Evolutionary conservation across 164 flowering plant species (phyloP), one percentile per base, ranked within the genome.

Genomic region (Stephania japonica): DNA sequence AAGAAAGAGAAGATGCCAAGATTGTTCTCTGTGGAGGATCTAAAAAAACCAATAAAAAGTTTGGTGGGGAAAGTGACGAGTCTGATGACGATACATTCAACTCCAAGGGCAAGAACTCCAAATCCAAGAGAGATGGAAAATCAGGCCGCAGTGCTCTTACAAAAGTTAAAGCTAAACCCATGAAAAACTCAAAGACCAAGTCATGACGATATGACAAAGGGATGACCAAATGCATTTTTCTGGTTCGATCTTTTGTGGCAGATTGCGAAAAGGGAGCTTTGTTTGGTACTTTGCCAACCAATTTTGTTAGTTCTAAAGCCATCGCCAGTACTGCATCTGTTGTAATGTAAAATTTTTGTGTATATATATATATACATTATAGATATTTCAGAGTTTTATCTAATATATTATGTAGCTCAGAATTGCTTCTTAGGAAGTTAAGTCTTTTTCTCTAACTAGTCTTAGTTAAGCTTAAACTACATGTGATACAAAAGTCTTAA

Each of bases 11-110:
- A 9, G 88, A 86, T 63, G 79, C 73, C 72, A 88, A 78, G 76
- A 77, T 90, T 25, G 44, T 90, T 56, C 11, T 84, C 11, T 89
- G 91, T 63, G 89, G 86, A 42, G 72, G 67, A 44, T 79, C 77
- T 44, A 90, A 87, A 83, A 83, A 85, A 76, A 13, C 44, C 24
- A 84, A 78, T 7, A 71, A 68, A 70, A 87, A 86, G 76, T 70
- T 73, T 53, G 86, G 78, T 23, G 84, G 78, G 79, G 89, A 75
- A 41, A 85, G 86, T 78, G 91, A 77, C 70, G 94, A 88, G 68
- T 81, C 83, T 72, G 94, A 85, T 78, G 84, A 80, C 67, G 87
- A 78, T 4, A 67, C 47, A n/a, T 81, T 68, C 64, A 65, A 44
- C 67, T 25, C 74, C 70, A 90, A 87, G 78, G 80, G 88, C 70